Base-by-base conservation (phyloP, 2,329 filamentous ascomycete genomes). In the Metarhizium brunneum region DNA sequence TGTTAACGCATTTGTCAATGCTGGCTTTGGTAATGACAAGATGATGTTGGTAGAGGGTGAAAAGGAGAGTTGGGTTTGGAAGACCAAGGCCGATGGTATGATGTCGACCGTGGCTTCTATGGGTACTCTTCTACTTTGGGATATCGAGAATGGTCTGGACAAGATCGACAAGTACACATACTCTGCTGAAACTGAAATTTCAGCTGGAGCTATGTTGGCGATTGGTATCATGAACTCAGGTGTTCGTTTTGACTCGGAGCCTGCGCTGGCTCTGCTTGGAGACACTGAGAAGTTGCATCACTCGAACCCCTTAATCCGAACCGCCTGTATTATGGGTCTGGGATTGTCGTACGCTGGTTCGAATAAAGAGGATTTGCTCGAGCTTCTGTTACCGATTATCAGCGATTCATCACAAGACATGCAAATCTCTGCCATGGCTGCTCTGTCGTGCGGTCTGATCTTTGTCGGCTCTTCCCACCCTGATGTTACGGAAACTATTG, bases 71-170 rank as follows among this genome's bases (percentile, higher is more conserved):
- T 99, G 94, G 92, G 90, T 99, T 4, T 99, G 91, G 90, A 99
- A 97, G 78, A 97, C 95, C 20, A 99, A 99, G 74, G 91, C 95
- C 47, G 92, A 96, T 66, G 94, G 94, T 60, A 96, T 96, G 91
- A 81, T 96, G 73, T 97, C 94, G 1, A 96, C 92, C 0, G 88
- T 95, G 43, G 95, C 95, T 4, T 97, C 94, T 0, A 75, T 96
- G 63, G 94, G 94, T 66, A 92, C 94, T 65, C 79, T 99, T 18
- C 78, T 96, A 68, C 82, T 95, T 66, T 96, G 94, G 89, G 92
- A 99, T 66, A 86, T 96, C 25, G 92, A 97, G 66, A 86, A 83
- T 62, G 94, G 92, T 55, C 77, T 99, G 54, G 90, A 96, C 69
- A 92, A 91, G 73, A 91, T 97, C 64, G 92, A 99, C 71, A 90